Base-by-base conservation (phyloP, 2,329 filamentous ascomycete species). In the Alternaria incomplexa region DNA sequence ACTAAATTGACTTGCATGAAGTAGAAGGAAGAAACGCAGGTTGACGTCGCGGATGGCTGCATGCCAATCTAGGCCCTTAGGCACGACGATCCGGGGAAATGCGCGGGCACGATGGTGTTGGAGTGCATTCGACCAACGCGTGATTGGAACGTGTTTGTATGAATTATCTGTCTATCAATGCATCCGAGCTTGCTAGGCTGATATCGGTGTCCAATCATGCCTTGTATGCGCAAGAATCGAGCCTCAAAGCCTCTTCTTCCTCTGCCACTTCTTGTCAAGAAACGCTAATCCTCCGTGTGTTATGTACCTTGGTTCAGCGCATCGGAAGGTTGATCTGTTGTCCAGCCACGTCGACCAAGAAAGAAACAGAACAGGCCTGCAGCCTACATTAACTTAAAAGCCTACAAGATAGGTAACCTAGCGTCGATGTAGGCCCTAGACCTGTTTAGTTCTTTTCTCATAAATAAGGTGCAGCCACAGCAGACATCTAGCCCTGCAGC, bases 401-500 rank as follows among this genome's bases (percentile, higher is more conserved):
- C 0, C 32, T 36, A 36, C 4, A 36, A 36, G 32, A 36, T 32
- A 15, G 30, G 30, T 32, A 32, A 8, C 30, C 13, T 15, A 32
- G 30, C 30, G 30, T 32, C 30, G 30, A 32, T 32, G 30, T 32
- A 32, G 30, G 30, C 30, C 6, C 30, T 32, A 32, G 30, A 32
- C 30, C 30, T 32, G 13, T 32, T 32, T 1, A 4, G 30, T 0
- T 2, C 1, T 15, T 7, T 32, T 4, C 6, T 32, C 30, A 32
- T 32, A 32, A 4, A 15, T 32, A 36, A 3, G 15, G 15, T 36
- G 32, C 25, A 44, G 48, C 20, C 26, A 53, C 30, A 4, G 6
- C n/a, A 10, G 7, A 4, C 26, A 50, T 26, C 70, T 65, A 76
- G 56, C 63, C 69, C 46, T 74, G 68, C 62, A 86, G 62, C 71